phyloP scores from a whole-genome alignment of 192 early-diverging fungal genomes.

The Coemansia sp. region DNA sequence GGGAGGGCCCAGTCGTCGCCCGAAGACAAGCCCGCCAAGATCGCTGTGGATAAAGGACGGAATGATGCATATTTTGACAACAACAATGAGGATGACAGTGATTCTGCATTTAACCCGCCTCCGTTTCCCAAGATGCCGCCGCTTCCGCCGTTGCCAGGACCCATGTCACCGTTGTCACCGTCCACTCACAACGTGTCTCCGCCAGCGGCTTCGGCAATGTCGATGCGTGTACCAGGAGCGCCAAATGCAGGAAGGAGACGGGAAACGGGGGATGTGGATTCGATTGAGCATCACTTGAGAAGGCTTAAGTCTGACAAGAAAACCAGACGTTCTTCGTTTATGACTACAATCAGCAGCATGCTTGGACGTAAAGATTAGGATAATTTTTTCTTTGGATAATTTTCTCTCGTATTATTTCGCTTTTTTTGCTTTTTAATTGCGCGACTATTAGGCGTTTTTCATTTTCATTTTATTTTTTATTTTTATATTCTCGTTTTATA shows the following conservation, averaged over 20 bases:
- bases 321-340: conserved; percentile 42
- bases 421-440: not conserved
- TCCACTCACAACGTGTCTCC: too few relatives aligned
- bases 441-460: not conserved
- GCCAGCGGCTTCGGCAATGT: too few relatives aligned
- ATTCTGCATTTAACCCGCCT: conserved; percentile 18
- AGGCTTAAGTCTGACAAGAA: conserved; percentile 26
- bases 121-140: conserved; percentile 38
- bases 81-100: too few relatives aligned
- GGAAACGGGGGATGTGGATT: conserved; percentile 22
- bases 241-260: not conserved
- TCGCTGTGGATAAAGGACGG: too few relatives aligned
- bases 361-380: conserved; percentile 39
- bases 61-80: too few relatives aligned
- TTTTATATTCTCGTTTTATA: not conserved
- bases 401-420: not conserved
- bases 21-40: conserved; percentile 6
- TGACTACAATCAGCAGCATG: conserved; percentile 47
- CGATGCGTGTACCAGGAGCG: not conserved
- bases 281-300: conserved; percentile 39
- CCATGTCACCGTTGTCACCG: conserved; percentile 1
- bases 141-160: conserved; percentile 3
- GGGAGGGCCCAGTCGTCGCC: conserved; percentile 5
- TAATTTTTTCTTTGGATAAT: not conserved
- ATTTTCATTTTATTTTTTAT: conserved; percentile 1